Conservation (phyloP, 176 grass and related monocot genomes). For the Aegilops longissima region DNA sequence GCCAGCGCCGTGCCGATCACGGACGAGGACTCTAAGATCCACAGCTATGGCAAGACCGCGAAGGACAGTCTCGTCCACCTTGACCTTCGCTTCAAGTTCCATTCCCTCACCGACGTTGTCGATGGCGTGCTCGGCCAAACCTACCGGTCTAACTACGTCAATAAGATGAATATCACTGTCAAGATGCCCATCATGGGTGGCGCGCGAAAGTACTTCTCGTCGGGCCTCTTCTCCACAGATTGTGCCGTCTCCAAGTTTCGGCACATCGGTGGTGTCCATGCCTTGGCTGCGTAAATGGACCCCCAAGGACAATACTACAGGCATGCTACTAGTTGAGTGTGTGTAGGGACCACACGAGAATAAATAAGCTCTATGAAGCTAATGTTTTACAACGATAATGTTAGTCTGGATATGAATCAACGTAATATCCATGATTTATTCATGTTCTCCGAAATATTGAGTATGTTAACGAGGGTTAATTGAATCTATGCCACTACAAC, state of each 20-base stretch:
- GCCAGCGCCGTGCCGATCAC: constrained; percentile 55
- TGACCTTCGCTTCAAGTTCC: constrained; percentile 62
- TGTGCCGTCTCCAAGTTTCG: constrained; percentile 26
- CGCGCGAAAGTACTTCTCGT: constrained; percentile 8
- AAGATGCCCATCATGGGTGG: constrained; percentile 40
- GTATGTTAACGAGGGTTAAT: no score
- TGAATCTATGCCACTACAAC: no score
- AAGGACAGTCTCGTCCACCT: constrained; percentile 59
- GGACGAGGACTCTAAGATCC: constrained; percentile 47
- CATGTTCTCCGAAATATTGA: no score
- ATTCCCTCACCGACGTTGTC: constrained; percentile 37
- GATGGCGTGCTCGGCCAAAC: constrained; percentile 38
- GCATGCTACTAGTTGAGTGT: not conserved
- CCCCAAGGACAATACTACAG: no score
- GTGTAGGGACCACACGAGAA: no score
- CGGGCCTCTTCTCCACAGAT: constrained; percentile 7
- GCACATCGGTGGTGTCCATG: not conserved
- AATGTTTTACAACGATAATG: no score
- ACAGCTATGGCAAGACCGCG: constrained; percentile 37
- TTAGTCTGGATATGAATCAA: no score
- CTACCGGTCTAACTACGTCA: constrained; percentile 15
- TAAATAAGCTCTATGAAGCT: no score
- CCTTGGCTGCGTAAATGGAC: not conserved
- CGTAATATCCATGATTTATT: no score
- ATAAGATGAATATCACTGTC: constrained; percentile 17